phyloP scores from a whole-genome alignment of 768 basidiomycete species.

The Bullera alba region DNA sequence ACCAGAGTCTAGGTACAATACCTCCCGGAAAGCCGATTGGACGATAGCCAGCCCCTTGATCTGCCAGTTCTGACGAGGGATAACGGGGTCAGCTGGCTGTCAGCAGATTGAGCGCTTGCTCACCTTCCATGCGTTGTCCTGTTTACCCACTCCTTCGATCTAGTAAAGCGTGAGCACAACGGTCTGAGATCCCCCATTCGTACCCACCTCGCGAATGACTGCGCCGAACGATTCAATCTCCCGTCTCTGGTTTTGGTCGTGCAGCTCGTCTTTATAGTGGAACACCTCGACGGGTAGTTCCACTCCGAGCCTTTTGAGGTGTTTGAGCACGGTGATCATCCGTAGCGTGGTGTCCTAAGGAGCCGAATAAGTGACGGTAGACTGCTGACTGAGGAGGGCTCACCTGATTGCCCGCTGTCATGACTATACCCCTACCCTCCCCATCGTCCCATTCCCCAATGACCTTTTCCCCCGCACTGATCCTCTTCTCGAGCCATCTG shows the following conservation, averaged over 20 bases:
- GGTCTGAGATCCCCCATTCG: neutral
- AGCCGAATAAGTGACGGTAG: neutral
- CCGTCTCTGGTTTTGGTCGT: conserved; percentile 14
- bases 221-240: conserved; percentile 45
- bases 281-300: conserved; percentile 48
- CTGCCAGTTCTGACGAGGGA: conserved; percentile 28
- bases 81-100: neutral
- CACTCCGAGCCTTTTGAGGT: conserved; percentile 41
- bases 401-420: conserved; percentile 48
- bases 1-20: conserved; percentile 48
- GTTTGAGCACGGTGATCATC: conserved; percentile 42
- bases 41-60: conserved; percentile 47
- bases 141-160: conserved; percentile 18
- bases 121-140: conserved; percentile 34
- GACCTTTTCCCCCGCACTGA: conserved; percentile 29
- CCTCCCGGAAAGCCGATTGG: conserved; percentile 44
- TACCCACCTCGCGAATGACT: conserved; percentile 31
- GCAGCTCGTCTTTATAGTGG: conserved; percentile 47
- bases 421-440: conserved; percentile 43
- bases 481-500: conserved; percentile 27
- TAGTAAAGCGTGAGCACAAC: neutral
- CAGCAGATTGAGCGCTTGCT: neutral
- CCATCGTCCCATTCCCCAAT: conserved; percentile 12
- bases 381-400: neutral
- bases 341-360: conserved; percentile 45